Conservation (phyloP, 768 basidiomycete genomes). For the Hortiboletus flavorubellus region DNA sequence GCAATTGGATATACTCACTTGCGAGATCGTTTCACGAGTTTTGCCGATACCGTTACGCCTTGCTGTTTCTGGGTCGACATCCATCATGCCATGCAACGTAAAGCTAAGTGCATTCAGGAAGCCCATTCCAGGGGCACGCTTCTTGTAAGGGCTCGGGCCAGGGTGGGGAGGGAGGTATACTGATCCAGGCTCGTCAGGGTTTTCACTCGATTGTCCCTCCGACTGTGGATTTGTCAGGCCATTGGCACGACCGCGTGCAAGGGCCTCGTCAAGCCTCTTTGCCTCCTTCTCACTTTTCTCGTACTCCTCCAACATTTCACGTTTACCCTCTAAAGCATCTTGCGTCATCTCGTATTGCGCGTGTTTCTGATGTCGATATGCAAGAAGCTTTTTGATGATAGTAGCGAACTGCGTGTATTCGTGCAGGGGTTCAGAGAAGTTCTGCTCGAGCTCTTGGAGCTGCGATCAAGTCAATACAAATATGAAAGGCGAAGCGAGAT, state of each 20-base stretch:
- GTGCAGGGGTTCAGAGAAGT: slow-evolving; percentile 93
- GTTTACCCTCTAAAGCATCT: slow-evolving; percentile 80
- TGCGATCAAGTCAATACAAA: slow-evolving; percentile 30
- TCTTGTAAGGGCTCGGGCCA: slow-evolving; percentile 65
- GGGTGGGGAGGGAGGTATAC: slow-evolving; percentile 71
- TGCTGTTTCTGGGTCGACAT: slow-evolving; percentile 95
- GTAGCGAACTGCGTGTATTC: slow-evolving; percentile 93
- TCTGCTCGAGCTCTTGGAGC: slow-evolving; percentile 93
- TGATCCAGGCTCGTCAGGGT: slow-evolving; percentile 42
- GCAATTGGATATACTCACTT: slow-evolving; percentile 47
- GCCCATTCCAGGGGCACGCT: slow-evolving; percentile 75
- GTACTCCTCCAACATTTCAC: slow-evolving; percentile 80
- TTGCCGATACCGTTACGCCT: slow-evolving; percentile 91
- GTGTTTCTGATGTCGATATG: slow-evolving; percentile 96
- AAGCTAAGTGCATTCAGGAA: slow-evolving; percentile 89
- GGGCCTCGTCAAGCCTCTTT: slow-evolving; percentile 81
- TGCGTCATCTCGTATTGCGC: slow-evolving; percentile 98
- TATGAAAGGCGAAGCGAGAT: slow-evolving; percentile 2
- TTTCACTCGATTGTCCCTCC: slow-evolving; percentile 35
- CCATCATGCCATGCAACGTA: slow-evolving; percentile 97
- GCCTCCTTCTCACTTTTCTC: slow-evolving; percentile 94
- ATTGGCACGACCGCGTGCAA: slow-evolving; percentile 53
- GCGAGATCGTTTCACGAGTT: slow-evolving; percentile 91
- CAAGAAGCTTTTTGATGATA: slow-evolving; percentile 92
- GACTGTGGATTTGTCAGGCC: slow-evolving; percentile 22